These are phyloP conservation scores for Xylaria grammica DNA, from an alignment of 495 filamentous ascomycete genomes.

Conservation along the genomic window DNA sequence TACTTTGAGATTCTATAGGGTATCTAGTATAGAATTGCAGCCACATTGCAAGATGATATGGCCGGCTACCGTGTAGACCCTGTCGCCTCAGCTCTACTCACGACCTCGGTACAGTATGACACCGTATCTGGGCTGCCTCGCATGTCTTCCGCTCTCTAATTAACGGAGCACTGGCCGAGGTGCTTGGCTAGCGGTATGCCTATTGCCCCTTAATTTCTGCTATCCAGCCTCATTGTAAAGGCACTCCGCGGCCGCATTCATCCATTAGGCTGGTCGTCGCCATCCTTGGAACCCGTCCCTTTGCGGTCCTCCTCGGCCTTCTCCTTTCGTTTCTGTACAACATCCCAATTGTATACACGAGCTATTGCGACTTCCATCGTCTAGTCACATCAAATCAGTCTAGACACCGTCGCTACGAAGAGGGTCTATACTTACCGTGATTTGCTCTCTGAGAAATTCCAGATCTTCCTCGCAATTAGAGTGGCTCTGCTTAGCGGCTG, in stretches of 20 bases:
- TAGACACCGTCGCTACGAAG: background rate
- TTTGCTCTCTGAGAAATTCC: constrained; percentile 95
- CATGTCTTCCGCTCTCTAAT: background rate
- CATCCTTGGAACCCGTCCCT: constrained; percentile 41
- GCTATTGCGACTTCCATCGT: constrained; percentile 96
- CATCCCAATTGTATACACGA: constrained; percentile 98
- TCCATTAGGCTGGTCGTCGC: constrained; percentile 38
- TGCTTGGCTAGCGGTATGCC: constrained; percentile 9
- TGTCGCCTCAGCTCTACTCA: background rate
- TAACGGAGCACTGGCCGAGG: background rate
- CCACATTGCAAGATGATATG: background rate
- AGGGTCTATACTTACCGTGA: constrained; percentile 66
- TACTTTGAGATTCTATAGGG: background rate
- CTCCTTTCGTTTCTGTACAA: constrained; percentile 90
- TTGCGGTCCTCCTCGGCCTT: constrained; percentile 67
- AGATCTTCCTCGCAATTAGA: constrained; percentile 92
- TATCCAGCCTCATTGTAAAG: constrained; percentile 1
- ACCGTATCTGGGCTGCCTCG: background rate
- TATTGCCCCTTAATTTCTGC: constrained; percentile 24
- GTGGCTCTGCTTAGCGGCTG: constrained; percentile 77
- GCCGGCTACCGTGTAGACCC: too few species aligned
- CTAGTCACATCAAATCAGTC: constrained; percentile 52
- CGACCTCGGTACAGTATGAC: background rate
- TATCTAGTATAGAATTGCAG: background rate
- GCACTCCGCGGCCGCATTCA: constrained; percentile 24